phyloP scores from a whole-genome alignment of 2,329 filamentous ascomycete genomes.

The Botryotinia convoluta region DNA sequence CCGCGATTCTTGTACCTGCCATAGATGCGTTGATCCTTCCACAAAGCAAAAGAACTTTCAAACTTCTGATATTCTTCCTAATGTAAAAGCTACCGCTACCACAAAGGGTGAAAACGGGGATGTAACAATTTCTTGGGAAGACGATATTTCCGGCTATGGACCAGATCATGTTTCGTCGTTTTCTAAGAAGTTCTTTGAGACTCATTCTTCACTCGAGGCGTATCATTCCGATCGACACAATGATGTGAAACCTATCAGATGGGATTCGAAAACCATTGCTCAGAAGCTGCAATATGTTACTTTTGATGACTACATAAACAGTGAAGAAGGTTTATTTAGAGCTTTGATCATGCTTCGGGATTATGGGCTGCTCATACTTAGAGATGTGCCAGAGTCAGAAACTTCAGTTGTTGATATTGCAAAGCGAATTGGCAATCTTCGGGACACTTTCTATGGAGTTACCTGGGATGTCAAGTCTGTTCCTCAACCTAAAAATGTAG shows the following conservation, averaged over 20 bases:
- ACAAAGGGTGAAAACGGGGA: slow-evolving; percentile 41
- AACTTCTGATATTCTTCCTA: slow-evolving; percentile 58
- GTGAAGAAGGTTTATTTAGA: slow-evolving; percentile 54
- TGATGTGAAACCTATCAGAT: slow-evolving; percentile 32
- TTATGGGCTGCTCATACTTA: slow-evolving; percentile 75
- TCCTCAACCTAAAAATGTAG: slow-evolving; percentile 82
- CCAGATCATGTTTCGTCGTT: slow-evolving; percentile 33
- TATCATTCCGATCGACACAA: slow-evolving; percentile 6
- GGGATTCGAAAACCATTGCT: slow-evolving; percentile 48
- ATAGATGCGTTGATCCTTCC: slow-evolving; percentile 55
- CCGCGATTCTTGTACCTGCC: slow-evolving; percentile 58
- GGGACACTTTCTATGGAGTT: slow-evolving; percentile 85
- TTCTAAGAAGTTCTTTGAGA: slow-evolving; percentile 25
- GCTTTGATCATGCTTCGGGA: slow-evolving; percentile 61
- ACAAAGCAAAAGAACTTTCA: slow-evolving; percentile 64
- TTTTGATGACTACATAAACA: slow-evolving; percentile 69
- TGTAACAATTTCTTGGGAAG: slow-evolving; percentile 54
- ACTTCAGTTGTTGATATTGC: slow-evolving; percentile 66
- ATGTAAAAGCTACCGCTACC: slow-evolving; percentile 43
- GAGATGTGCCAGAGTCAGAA: slow-evolving; percentile 67
- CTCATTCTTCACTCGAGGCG: not conserved
- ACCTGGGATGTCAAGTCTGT: slow-evolving; percentile 89
- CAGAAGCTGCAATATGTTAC: slow-evolving; percentile 56
- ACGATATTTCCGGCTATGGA: slow-evolving; percentile 46
- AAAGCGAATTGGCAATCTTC: slow-evolving; percentile 70